Base-by-base conservation (phyloP, 2,329 filamentous ascomycete species). In the Bipolaris cookei region DNA sequence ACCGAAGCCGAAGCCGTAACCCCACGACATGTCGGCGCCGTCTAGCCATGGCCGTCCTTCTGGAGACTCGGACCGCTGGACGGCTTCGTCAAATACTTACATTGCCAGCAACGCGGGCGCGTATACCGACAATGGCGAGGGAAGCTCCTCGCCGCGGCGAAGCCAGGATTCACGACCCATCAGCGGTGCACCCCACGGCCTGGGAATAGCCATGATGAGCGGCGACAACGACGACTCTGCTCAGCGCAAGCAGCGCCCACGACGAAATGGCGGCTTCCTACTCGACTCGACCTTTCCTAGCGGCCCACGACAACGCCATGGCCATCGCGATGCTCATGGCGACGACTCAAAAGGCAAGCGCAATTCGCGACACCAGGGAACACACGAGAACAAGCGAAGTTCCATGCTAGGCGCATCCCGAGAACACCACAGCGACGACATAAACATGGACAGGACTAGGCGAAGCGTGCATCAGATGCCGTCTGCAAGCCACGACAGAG, bases 191-290 rank as follows among this genome's bases (percentile, higher is more conserved):
- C 53, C 56, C 34, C 46, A 48, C 28, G 53, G 60, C 30, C 37
- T 56, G 35, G 41, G 20, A 21, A 54, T 65, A 2, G 66, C 71
- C 42, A 62, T 30, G 28, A 30, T 6, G 28, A 13, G 28, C 28
- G 10, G 28, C 28, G 28, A 67, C 21, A 71, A 71, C 47, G 68
- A 69, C 37, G 73, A 76, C 55, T 72, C 74, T 63, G 68, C 68
- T 44, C 67, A 64, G 44, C 66, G 70, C 41, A 67, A 67, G 51
- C 70, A 70, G 42, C 64, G 70, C 20, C 57, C 65, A 4, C 68
- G 71, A 50, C 72, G 70, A 50, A 73, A 76, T 13, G 78, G 77
- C 21, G 78, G 79, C 32, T 81, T 81, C 56, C 65, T 85, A 39
- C 70, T 84, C 35, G 80, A 83, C 34, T 67, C 76, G 18, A 63